Conservation (phyloP, 2,329 filamentous ascomycete species). For the Phialophora macrospora region DNA sequence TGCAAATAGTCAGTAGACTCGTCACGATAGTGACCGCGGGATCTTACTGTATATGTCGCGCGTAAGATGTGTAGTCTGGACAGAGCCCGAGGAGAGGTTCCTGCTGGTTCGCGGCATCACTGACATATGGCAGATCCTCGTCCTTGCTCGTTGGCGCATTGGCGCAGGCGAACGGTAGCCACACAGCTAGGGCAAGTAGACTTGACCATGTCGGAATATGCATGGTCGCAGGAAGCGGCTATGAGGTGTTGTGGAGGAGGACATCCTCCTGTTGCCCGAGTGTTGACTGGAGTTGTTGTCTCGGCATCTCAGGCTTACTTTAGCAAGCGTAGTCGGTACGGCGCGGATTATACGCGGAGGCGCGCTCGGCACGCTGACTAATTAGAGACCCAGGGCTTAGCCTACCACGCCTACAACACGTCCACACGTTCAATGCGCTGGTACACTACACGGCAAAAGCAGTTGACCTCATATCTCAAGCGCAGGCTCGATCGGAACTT, state of each 20-base stretch:
- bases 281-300: not conserved
- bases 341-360: no score
- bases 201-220: constrained; percentile 14
- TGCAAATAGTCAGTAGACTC: constrained; percentile 17
- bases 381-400: no score
- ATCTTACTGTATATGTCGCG: constrained; percentile 36
- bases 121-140: constrained; percentile 28
- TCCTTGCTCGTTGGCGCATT: constrained; percentile 12
- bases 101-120: constrained; percentile 26
- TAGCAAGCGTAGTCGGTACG: no score
- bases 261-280: not conserved
- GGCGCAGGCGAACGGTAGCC: constrained; percentile 11
- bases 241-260: not conserved
- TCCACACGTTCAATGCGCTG: no score
- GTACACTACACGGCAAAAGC: no score
- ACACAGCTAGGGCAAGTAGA: constrained; percentile 11
- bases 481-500: no score
- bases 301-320: no score
- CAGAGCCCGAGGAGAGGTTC: constrained; percentile 36
- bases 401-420: no score
- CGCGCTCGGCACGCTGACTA: no score
- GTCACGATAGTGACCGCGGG: not conserved
- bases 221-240: constrained; percentile 9
- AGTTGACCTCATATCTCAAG: no score
- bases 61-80: constrained; percentile 42